Conservation (phyloP, 2,329 filamentous ascomycete species). For the Phaeosphaeriaceae sp. region DNA sequence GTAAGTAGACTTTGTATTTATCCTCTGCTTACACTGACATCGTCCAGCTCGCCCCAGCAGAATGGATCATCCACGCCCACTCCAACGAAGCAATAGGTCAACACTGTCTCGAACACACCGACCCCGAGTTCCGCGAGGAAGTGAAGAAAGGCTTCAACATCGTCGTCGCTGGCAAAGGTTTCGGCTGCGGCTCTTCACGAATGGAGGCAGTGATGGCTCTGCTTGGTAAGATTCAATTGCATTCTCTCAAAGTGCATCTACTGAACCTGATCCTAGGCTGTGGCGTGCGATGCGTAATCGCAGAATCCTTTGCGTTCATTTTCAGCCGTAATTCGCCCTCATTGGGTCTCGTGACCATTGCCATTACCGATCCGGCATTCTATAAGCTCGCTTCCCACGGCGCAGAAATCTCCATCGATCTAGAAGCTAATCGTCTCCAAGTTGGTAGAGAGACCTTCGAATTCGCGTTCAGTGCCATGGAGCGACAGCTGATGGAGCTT, state of each 20-base stretch:
- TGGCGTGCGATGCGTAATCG: slow-evolving; percentile 54
- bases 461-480: slow-evolving; percentile 52
- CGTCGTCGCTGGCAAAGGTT: slow-evolving; percentile 57
- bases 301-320: slow-evolving; percentile 57
- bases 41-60: slow-evolving; percentile 48
- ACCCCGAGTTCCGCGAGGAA: slow-evolving; percentile 51
- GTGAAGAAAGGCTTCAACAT: slow-evolving; percentile 49
- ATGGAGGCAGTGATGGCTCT: slow-evolving; percentile 55
- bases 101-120: slow-evolving; percentile 52
- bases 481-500: slow-evolving; percentile 47
- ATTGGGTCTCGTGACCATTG: slow-evolving; percentile 55
- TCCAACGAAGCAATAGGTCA: slow-evolving; percentile 46
- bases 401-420: slow-evolving; percentile 48
- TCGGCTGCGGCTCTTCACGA: slow-evolving; percentile 57
- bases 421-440: slow-evolving; percentile 12
- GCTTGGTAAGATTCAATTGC: slow-evolving; percentile 32
- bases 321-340: slow-evolving; percentile 57
- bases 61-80: slow-evolving; percentile 43
- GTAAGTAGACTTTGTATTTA: slow-evolving; percentile 27
- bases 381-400: slow-evolving; percentile 49
- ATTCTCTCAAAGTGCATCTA: not conserved
- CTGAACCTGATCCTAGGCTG: slow-evolving; percentile 4
- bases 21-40: not conserved
- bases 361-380: slow-evolving; percentile 50
- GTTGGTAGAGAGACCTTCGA: slow-evolving; percentile 35